Evolutionary conservation across 768 basidiomycete genomes (phyloP).

Genomic region (Tulasnella calospora): DNA sequence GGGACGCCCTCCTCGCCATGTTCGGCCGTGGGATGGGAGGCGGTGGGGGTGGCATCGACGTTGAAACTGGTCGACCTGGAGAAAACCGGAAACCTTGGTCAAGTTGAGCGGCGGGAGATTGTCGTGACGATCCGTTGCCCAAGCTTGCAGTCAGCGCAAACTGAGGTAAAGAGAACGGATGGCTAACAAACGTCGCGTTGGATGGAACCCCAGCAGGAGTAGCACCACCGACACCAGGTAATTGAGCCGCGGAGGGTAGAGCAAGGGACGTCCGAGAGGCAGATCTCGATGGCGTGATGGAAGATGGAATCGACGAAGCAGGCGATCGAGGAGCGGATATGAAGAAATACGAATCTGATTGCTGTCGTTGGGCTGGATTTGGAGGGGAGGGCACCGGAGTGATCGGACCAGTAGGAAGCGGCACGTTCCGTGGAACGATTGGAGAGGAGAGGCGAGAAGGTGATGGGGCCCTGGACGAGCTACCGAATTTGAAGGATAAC

Average conservation of each 20-base stretch:
- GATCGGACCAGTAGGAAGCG: background rate
- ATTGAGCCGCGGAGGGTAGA: background rate
- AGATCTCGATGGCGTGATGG: no score
- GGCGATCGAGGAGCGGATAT: background rate
- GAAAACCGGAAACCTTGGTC: no score
- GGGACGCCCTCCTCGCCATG: slow-evolving; percentile 64
- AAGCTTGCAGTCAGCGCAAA: no score
- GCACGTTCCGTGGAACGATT: background rate
- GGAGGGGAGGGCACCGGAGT: background rate
- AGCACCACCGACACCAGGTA: no score
- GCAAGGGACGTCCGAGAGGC: background rate
- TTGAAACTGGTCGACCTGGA: background rate
- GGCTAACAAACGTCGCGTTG: background rate
- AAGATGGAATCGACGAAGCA: background rate
- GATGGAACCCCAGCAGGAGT: background rate
- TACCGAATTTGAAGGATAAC: background rate
- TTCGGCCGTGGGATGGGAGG: slow-evolving; percentile 37
- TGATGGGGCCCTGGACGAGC: background rate
- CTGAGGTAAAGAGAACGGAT: background rate
- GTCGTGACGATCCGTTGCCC: no score
- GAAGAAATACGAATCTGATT: background rate
- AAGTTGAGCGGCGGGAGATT: no score
- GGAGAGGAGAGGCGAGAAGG: background rate
- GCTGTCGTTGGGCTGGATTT: background rate
- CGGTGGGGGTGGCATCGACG: slow-evolving; percentile 28